Base-by-base conservation (phyloP, 805 yeast genomes). In the Torulaspora delbrueckii region DNA sequence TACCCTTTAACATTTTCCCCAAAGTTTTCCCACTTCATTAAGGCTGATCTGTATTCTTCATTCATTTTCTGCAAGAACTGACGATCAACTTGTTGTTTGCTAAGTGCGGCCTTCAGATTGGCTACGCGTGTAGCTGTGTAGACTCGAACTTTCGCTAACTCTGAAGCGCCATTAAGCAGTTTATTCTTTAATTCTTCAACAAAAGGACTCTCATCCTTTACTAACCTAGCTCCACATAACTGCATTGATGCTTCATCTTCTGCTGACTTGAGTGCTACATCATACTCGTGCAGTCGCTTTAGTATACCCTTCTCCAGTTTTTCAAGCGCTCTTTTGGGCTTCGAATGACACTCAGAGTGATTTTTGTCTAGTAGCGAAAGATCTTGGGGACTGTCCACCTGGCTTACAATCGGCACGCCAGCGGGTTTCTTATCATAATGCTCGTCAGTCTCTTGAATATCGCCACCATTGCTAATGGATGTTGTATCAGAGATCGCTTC, bases 131-230 rank as follows among this genome's bases (percentile, higher is more conserved):
- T 33, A 16, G 45, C 39, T 33, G 50, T 36, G 9, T 24, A 31
- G 5, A 18, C 33, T 26, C 45, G 40, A 2, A 46, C 30, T n/a
- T 28, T 32, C 12, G 38, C 49, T n/a, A 53, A 30, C 19, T 51
- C 52, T 37, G 19, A 13, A 26, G 26, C 19, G 13, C 32, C 16
- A 8, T 35, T 26, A 5, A 23, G 24, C 13, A 54, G 25, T 24
- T 46, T 42, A 8, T 19, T 24, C 41, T 39, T 46, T 14, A 54
- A 38, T 12, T 30, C 32, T 33, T 42, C 42, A 5, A 47, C 44
- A 12, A 41, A 42, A 8, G 52, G 43, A 14, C 45, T 45, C 22
- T 52, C 54, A 16, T 41, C 48, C 8, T 24, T 43, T 12, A 34
- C 4, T 9, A 31, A 18, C 22, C 10, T 31, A 16, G 19, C 16